Conservation (phyloP, 345 rosid genomes). For the Eucalyptus erythrocorys region DNA sequence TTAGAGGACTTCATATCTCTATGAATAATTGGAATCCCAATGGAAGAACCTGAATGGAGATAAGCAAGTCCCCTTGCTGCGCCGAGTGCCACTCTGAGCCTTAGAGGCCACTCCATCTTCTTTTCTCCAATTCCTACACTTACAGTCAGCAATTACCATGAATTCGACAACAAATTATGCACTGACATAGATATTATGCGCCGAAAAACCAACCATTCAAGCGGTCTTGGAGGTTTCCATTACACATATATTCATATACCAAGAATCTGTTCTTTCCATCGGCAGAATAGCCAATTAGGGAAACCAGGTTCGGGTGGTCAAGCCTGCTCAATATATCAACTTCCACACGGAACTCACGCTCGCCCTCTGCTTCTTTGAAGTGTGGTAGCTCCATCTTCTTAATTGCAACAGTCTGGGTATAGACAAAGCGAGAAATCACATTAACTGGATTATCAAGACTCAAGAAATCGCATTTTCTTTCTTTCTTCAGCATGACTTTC, state of each 20-base stretch:
- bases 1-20: conserved; percentile 92
- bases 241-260: conserved; percentile 84
- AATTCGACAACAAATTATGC: not conserved
- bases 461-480: not conserved
- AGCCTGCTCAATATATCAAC: conserved; percentile 95
- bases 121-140: conserved; percentile 55
- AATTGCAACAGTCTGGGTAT: conserved; percentile 74
- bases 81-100: conserved; percentile 78
- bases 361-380: conserved; percentile 80
- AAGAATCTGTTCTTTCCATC: conserved; percentile 92
- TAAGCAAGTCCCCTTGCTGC: conserved; percentile 91
- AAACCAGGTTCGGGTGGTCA: conserved; percentile 80
- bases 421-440: not conserved
- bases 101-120: conserved; percentile 73
- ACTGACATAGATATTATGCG: not conserved
- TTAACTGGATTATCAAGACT: not conserved
- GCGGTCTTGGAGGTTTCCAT: conserved; percentile 96
- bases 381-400: conserved; percentile 93
- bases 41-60: conserved; percentile 79
- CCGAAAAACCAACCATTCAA: conserved; percentile 49
- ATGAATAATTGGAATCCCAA: conserved; percentile 84
- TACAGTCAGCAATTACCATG: not conserved
- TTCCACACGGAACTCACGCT: conserved; percentile 87
- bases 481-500: not conserved
- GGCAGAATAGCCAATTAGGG: conserved; percentile 86